Evolutionary conservation across 1,139 yeast genomes (phyloP).

Genomic region (Spathaspora sp.): DNA sequence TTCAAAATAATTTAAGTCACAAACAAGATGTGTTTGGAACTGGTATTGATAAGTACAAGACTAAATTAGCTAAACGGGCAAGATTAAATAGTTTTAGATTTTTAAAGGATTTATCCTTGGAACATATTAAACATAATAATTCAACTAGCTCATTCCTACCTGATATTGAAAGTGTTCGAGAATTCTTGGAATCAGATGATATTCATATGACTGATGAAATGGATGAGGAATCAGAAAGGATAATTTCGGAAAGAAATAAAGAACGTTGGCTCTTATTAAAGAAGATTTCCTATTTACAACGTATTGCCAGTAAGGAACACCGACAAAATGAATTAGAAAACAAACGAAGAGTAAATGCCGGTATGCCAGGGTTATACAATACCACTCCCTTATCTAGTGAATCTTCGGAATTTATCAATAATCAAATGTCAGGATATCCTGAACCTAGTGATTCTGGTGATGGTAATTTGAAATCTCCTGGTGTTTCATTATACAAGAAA

Average conservation of each 20-base stretch:
- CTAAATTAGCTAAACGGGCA: conserved; percentile 45
- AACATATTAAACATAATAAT: conserved; percentile 40
- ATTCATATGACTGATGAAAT: conserved; percentile 35
- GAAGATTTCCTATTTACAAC: conserved; percentile 65
- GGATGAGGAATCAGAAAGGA: conserved; percentile 41
- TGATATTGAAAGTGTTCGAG: conserved; percentile 52
- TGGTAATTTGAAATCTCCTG: not conserved
- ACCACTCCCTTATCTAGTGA: not conserved
- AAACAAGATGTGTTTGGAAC: conserved; percentile 71
- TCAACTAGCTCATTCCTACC: conserved; percentile 50
- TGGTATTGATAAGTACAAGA: conserved; percentile 64
- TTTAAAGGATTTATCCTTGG: conserved; percentile 54
- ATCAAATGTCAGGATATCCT: not conserved
- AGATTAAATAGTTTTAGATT: conserved; percentile 55
- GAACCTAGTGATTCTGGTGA: conserved; percentile 6
- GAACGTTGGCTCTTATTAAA: conserved; percentile 72
- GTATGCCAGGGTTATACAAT: conserved; percentile 22
- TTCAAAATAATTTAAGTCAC: conserved; percentile 65
- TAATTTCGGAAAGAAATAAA: conserved; percentile 46
- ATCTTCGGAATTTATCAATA: not conserved
- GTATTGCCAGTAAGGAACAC: conserved; percentile 50
- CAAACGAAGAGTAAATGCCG: conserved; percentile 33
- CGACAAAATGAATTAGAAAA: conserved; percentile 32
- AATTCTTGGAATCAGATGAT: conserved; percentile 51
- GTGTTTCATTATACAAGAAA: conserved; percentile 14